Percentiles rank a stretch among this genome's conserved stretches.
Conservation (phyloP, 2,329 filamentous ascomycete genomes). For the Neoarthrinium moseri region DNA sequence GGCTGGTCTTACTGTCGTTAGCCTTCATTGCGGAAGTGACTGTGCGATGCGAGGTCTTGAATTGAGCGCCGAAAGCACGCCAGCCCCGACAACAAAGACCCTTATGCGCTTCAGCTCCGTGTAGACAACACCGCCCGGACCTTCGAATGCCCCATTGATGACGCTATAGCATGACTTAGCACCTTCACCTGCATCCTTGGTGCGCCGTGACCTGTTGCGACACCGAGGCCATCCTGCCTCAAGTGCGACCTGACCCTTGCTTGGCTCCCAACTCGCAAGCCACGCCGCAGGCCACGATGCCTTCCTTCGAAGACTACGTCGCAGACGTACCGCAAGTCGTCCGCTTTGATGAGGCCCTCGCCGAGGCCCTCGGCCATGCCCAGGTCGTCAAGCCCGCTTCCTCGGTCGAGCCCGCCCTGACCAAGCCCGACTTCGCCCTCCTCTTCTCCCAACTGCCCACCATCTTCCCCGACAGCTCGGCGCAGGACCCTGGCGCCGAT, state of each 20-base stretch:
- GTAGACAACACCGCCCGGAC: neutral
- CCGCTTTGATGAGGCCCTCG: conserved; percentile 52
- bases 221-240: neutral
- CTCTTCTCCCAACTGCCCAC: conserved; percentile 43
- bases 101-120: no score
- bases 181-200: neutral
- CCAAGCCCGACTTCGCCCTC: conserved; percentile 62
- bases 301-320: conserved; percentile 42
- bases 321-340: conserved; percentile 53
- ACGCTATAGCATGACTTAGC: conserved; percentile 5
- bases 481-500: conserved; percentile 25
- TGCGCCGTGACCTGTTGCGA: conserved; percentile 4
- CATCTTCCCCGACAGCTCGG: conserved; percentile 32
- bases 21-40: no score
- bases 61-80: no score
- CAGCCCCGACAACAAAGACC: neutral
- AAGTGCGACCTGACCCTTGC: conserved; percentile 17
- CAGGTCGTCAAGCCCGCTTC: conserved; percentile 55
- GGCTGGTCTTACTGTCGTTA: no score
- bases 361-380: conserved; percentile 58
- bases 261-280: neutral
- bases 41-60: no score
- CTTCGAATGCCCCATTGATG: no score
- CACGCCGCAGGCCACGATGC: conserved; percentile 39
- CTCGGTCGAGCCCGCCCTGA: conserved; percentile 72